Base-by-base conservation (phyloP, 345 rosid species). In the Citrus inodora region DNA sequence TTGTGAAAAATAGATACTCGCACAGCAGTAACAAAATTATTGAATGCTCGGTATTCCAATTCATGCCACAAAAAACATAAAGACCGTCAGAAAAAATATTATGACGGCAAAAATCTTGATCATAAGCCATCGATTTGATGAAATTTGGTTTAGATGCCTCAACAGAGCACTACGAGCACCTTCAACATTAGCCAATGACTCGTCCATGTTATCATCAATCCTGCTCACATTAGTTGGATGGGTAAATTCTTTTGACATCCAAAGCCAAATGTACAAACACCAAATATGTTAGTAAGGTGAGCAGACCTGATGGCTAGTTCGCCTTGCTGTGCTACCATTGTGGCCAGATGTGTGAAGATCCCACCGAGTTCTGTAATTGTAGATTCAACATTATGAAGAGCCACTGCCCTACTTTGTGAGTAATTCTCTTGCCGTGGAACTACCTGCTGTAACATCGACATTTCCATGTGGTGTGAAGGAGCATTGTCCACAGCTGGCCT, bases 81-180 rank as follows among this genome's bases (percentile, higher is more conserved):
- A 89, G 62, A 94, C 81, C 69, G 86, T 81, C 76, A 93, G 84
- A 85, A 94, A 90, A 70, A 93, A 76, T 72, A 93, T 87, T 68
- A 95, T 67, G 56, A 92, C 59, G n/a, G 89, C 91, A 77, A 95
- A 95, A 78, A 95, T 89, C 88, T 95, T 95, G 86, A 95, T 84
- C 87, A 93, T 74, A 76, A 95, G 98, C 99, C 99, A 95, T 87
- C 99, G 82, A 80, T 92, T 95, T 63, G 99, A 95, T 25, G 99
- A 92, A 80, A 88, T 92, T 82, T 85, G 87, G 80, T 85, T 92
- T 78, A 95, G 92, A 83, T 92, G 89, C 82, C 88, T 91, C 81
- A 93, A 81, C 25, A 93, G 85, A 81, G 98, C 82, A 67, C 82
- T 87, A 22, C 87, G 94, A 72, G 98, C 98, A 80, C 90, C 92